Evolutionary conservation across 371 early-diverging fungal species (phyloP).

Genomic region (Rhizopus delemar): DNA sequence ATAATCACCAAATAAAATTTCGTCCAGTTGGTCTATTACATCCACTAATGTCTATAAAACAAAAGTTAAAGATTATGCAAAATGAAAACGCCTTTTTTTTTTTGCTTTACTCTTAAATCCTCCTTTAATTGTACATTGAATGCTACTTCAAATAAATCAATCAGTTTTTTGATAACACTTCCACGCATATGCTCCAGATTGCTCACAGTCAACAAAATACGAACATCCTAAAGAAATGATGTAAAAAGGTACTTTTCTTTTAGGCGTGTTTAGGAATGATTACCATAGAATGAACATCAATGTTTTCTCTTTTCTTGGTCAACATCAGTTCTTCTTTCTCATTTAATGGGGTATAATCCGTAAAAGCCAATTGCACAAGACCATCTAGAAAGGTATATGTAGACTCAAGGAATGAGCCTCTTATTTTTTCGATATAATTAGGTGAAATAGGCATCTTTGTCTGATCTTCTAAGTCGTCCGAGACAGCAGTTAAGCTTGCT

Average conservation of each 20-base stretch:
- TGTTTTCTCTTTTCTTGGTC: constrained; percentile 41
- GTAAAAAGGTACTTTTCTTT: background rate
- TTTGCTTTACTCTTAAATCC: constrained; percentile 63
- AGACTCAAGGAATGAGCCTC: constrained; percentile 65
- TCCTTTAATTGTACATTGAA: constrained; percentile 63
- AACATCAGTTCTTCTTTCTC: constrained; percentile 42
- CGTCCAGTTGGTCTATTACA: constrained; percentile 72
- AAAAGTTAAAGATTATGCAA: background rate
- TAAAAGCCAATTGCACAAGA: constrained; percentile 63
- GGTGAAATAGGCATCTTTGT: constrained; percentile 26
- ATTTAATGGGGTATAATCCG: constrained; percentile 51
- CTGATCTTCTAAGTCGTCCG: constrained; percentile 32
- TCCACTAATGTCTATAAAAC: constrained; percentile 55
- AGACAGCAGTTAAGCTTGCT: constrained; percentile 55
- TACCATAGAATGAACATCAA: constrained; percentile 51
- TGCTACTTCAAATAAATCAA: constrained; percentile 68
- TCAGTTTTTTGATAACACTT: constrained; percentile 72
- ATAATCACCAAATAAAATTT: constrained; percentile 80
- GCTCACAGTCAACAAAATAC: constrained; percentile 77
- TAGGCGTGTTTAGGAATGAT: background rate
- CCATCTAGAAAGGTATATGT: constrained; percentile 73
- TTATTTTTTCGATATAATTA: constrained; percentile 57
- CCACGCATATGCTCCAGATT: constrained; percentile 74
- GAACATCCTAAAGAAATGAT: constrained; percentile 52
- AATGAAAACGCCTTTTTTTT: background rate